Evolutionary conservation across 495 filamentous ascomycete genomes (phyloP).

Genomic region (Neurospora pannonica): DNA sequence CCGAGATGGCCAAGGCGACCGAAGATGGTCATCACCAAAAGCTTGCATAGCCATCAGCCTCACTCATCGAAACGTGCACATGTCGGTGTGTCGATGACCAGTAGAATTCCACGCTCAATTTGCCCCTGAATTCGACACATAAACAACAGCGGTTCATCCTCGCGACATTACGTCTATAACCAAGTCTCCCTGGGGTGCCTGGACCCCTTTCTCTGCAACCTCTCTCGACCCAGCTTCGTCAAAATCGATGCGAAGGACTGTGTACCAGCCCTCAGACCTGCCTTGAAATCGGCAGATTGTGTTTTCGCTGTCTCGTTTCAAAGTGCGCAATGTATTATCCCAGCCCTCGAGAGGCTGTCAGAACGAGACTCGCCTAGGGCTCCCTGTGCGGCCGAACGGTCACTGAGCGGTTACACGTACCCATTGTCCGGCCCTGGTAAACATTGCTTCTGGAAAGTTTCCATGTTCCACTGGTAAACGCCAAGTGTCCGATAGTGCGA

Average conservation of each 20-base stretch:
- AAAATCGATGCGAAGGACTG: not conserved
- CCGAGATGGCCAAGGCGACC: not conserved
- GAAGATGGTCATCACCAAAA: not conserved
- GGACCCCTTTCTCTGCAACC: not conserved
- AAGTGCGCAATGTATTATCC: not conserved
- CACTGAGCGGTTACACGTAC: not conserved
- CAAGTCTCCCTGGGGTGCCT: not conserved
- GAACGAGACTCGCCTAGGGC: not conserved
- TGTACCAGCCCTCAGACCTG: not conserved
- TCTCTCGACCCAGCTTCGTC: not conserved
- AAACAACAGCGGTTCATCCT: not conserved
- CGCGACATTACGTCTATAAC: not conserved
- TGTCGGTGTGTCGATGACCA: not conserved
- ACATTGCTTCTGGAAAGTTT: not conserved
- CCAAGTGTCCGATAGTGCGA: not conserved
- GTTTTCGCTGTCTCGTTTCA: not conserved
- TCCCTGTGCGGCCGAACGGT: not conserved
- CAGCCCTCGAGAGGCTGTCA: not conserved
- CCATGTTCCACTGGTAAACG: not conserved
- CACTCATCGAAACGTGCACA: not conserved
- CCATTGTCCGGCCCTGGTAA: not conserved
- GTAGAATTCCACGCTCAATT: not conserved
- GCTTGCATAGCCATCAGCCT: not conserved
- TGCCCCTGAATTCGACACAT: not conserved
- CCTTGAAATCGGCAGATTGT: not conserved